A percentile compares a stretch with the other conserved stretches of the same genome.
Evolutionary conservation across 495 filamentous ascomycete genomes (phyloP).

Genomic region (Cryomyces minteri): DNA sequence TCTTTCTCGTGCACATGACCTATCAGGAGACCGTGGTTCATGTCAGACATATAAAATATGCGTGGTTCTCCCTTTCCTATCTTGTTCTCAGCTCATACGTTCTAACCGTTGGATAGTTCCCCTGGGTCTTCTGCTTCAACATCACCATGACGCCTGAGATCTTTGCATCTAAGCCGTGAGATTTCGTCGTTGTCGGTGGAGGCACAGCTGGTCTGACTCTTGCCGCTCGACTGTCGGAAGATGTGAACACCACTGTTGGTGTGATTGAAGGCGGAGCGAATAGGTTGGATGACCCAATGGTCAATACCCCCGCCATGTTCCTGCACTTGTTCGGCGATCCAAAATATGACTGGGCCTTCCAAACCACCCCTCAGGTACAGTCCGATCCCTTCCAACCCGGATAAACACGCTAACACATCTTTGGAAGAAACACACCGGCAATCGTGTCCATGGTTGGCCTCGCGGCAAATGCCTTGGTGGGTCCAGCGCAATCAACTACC

Average conservation of each 20-base stretch:
- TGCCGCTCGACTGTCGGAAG: constrained; percentile 9
- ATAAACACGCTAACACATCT: background rate
- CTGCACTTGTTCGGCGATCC: background rate
- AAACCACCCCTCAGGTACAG: constrained; percentile 19
- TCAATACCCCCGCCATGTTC: background rate
- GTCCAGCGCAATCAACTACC: constrained; percentile 6
- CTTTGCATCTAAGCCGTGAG: background rate
- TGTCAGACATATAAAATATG: too few relatives aligned
- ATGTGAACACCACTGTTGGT: constrained; percentile 9
- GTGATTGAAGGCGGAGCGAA: constrained; percentile 12
- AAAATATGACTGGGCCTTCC: constrained; percentile 27
- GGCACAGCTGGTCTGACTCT: constrained; percentile 13
- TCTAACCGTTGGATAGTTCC: too few relatives aligned
- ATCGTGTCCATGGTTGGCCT: background rate
- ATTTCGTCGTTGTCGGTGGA: constrained; percentile 13
- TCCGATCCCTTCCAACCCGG: background rate
- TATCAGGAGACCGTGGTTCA: too few relatives aligned
- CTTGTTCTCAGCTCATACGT: too few relatives aligned
- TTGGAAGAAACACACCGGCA: background rate
- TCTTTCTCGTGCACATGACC: too few relatives aligned
- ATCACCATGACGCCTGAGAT: background rate
- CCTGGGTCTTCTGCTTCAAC: background rate
- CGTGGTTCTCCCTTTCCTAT: too few relatives aligned
- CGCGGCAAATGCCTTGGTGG: constrained; percentile 11
- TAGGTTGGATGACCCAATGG: constrained; percentile 4